Base-by-base conservation (phyloP, 225 moss, liverwort and hornwort genomes). In the Anthoceros angustus region DNA sequence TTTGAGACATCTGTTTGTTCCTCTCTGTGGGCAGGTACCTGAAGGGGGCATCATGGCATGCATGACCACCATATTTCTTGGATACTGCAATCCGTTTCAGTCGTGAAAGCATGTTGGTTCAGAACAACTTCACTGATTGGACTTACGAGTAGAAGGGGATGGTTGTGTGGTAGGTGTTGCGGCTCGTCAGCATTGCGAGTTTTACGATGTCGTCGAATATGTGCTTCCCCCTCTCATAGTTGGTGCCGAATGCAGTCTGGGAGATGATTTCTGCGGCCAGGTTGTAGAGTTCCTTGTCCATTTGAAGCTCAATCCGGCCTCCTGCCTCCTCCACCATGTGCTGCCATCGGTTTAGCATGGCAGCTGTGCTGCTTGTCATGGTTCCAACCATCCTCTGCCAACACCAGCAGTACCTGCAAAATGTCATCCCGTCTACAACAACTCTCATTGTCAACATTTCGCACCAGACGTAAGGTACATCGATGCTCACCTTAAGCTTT, bases 311-410 rank as follows among this genome's bases (percentile, higher is more conserved):
- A 0, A 25, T 71, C 15, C 23, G 61, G 7, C 77, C 77, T 0
- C 80, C 69, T 62, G 10, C 49, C 65, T 73, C 60, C 0, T 38
- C 67, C 2, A 83, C 77, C 25, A 8, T 46, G 42, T 73, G 62
- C 64, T 75, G 77, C 82, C 82, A 83, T 12, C 0, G 71, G 0
- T 3, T 7, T 7, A 83, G 64, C 62, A 74, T 74, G 12, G 7
- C 12, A 0, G 2, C 2, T 0, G 68, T 66, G 16, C 66, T 80
- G 50, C 71, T 43, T 40, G 71, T 75, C 74, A 83, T 83, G 3
- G 71, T 71, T 42, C 70, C 69, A 25, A 83, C 77, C 80, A 80
- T 80, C 41, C 62, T 69, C 82, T 83, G 40, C 32, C 32, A 32
- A 32, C 32, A 32, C 32, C 32, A 32, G 32, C 32, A 32, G 32